phyloP scores from a whole-genome alignment of 164 flowering plant genomes.

The Stephania yunnanensis region DNA sequence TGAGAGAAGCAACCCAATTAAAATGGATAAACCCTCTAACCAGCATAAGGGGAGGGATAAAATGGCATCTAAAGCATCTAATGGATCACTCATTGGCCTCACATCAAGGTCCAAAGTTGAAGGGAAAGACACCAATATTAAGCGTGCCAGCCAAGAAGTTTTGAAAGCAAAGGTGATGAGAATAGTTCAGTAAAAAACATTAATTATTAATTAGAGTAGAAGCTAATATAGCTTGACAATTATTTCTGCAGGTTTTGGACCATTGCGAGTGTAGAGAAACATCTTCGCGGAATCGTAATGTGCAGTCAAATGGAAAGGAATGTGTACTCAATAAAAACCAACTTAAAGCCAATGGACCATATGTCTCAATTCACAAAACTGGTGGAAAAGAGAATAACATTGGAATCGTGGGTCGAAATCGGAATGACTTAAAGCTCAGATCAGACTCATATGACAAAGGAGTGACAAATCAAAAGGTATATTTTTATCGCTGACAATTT shows the following conservation, averaged over 20 bases:
- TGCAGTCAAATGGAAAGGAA: conserved; percentile 16
- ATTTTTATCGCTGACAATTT: neutral
- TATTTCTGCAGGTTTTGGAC: conserved; percentile 23
- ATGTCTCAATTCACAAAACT: conserved; percentile 15
- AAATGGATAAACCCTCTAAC: conserved; percentile 18
- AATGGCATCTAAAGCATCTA: conserved; percentile 17
- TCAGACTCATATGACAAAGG: conserved; percentile 9
- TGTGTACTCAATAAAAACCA: conserved; percentile 22
- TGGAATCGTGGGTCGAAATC: conserved; percentile 17
- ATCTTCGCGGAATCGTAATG: conserved; percentile 11
- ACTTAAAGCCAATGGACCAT: conserved; percentile 26
- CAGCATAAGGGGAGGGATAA: conserved; percentile 15
- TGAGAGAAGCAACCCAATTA: conserved; percentile 24
- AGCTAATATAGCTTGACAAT: neutral
- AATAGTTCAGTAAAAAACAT: neutral
- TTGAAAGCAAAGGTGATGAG: conserved; percentile 42
- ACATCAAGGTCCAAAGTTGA: conserved; percentile 11
- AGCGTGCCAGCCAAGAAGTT: conserved; percentile 18
- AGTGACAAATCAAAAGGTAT: conserved; percentile 30
- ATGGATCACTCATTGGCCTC: conserved; percentile 7
- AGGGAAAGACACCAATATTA: conserved; percentile 8
- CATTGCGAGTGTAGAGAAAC: conserved; percentile 22
- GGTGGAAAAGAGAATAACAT: conserved; percentile 15
- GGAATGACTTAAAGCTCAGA: conserved; percentile 14
- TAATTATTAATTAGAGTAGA: neutral